These are phyloP conservation scores for Neofusicoccum parvum DNA, from an alignment of 2,329 filamentous ascomycete species.

Conservation along the genomic window DNA sequence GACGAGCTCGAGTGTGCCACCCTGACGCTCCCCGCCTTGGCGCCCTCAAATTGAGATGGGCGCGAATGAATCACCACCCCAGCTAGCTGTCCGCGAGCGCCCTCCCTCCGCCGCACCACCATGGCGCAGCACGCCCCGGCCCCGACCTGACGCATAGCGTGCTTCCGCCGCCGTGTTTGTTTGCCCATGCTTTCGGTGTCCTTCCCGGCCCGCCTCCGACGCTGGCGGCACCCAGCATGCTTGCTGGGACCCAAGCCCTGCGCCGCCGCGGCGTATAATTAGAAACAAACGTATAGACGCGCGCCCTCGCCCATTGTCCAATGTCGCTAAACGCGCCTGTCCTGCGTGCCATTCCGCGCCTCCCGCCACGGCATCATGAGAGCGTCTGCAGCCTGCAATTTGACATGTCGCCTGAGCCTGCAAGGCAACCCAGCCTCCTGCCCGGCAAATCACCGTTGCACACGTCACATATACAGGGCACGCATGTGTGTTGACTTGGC, in stretches of 20 bases:
- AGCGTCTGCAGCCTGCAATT: no score
- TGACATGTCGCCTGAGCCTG: no score
- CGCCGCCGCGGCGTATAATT: neutral
- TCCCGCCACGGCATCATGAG: no score
- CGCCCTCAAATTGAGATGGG: constrained; percentile 12
- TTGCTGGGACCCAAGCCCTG: neutral
- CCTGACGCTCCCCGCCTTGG: constrained; percentile 4
- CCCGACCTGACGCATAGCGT: neutral
- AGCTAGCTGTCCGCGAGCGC: neutral
- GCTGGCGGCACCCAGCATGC: neutral
- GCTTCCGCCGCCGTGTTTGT: neutral
- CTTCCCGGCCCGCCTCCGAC: neutral
- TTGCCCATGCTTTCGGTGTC: neutral
- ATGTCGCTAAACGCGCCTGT: no score
- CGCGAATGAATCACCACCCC: constrained; percentile 7
- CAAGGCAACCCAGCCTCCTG: no score
- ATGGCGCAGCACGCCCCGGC: neutral
- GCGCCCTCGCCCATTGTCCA: neutral
- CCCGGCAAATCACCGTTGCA: neutral
- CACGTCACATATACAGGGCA: neutral
- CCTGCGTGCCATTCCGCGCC: no score
- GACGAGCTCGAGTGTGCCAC: neutral
- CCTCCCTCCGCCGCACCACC: neutral
- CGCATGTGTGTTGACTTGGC: constrained; percentile 1
- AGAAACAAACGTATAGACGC: neutral